Evolutionary conservation across 257 asterid species (phyloP), one percentile per base, ranked within the genome.

Genomic region (Solanum pennellii): DNA sequence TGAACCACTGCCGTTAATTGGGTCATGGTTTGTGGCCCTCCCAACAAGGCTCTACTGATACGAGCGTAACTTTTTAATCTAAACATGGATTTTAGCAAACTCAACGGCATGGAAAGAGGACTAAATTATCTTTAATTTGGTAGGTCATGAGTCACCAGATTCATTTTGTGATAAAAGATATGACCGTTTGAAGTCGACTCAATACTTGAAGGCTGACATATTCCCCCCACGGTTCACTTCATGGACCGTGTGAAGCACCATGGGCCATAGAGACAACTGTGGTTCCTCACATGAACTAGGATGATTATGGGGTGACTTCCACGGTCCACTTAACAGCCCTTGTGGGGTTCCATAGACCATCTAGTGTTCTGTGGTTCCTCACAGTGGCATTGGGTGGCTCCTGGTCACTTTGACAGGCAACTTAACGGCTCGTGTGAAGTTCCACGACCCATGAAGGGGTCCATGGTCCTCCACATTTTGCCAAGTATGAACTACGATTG

Each of bases 241-340:
- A 49, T 9, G 23, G 23, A 6, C 10, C 9, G 2, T 52, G 10
- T 52, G n/a, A 52, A 52, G 3, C 62, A 52, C 62, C n/a, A 52
- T 9, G 4, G 10, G 62, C 23, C 2, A 0, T 52, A 16, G 4
- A 52, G 23, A 52, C 2, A 9, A 52, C 0, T 0, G 1, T 52
- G 62, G n/a, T 52, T 52, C n/a, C n/a, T 52, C 62, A 52, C 11
- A 52, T 3, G 62, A 52, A 52, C n/a, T 52, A 52, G 62, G 4
- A 3, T 52, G 62, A 9, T 52, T 52, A 52, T 56, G 11, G 65
- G n/a, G 4, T 56, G 4, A 56, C n/a, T 7, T 18, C n/a, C 65
- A 56, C 11, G 1, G 11, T 4, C 65, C 65, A 18, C 11, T 56
- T 56, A 18, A 56, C 10, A 1, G 0, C 65, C n/a, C n/a, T 3